Conservation (phyloP, 306 rosid genomes). For the Casuarina cunninghamiana region DNA sequence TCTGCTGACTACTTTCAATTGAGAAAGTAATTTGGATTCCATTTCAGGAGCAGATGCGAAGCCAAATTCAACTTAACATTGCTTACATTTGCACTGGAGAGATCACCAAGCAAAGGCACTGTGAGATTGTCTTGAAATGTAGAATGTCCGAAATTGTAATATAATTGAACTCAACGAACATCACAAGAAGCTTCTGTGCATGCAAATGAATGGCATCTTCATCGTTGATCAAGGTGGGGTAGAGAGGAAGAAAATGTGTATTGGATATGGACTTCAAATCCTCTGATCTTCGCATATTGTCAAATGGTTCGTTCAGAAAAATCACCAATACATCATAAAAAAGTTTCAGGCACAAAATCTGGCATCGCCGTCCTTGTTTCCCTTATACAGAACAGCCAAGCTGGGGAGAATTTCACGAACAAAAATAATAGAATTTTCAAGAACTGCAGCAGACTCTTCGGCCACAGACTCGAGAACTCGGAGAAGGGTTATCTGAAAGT, state of each 20-base stretch:
- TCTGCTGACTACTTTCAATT: too few species aligned
- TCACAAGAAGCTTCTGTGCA: too few species aligned
- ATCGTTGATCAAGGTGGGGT: slow-evolving; percentile 85
- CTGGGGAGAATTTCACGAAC: too few species aligned
- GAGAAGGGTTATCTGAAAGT: slow-evolving; percentile 92
- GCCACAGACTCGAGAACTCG: slow-evolving; percentile 75
- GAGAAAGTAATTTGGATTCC: slow-evolving; percentile 63
- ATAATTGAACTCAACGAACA: too few species aligned
- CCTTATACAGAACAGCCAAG: too few species aligned
- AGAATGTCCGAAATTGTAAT: too few species aligned
- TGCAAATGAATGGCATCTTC: slow-evolving; percentile 84
- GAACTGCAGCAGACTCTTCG: slow-evolving; percentile 65
- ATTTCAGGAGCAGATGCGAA: slow-evolving; percentile 91
- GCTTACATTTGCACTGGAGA: too few species aligned
- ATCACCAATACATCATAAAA: slow-evolving; percentile 76
- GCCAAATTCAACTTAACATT: too few species aligned
- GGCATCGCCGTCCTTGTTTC: slow-evolving; percentile 91
- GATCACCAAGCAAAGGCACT: slow-evolving; percentile 54
- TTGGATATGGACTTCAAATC: slow-evolving; percentile 72
- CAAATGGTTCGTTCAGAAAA: slow-evolving; percentile 72
- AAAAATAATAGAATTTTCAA: too few species aligned
- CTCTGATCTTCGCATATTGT: slow-evolving; percentile 16
- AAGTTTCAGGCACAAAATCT: slow-evolving; percentile 92
- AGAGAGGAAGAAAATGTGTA: slow-evolving; percentile 80
- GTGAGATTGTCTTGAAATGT: too few species aligned